Base-by-base conservation (phyloP, 106 monocot species). In the Allium fistulosum region DNA sequence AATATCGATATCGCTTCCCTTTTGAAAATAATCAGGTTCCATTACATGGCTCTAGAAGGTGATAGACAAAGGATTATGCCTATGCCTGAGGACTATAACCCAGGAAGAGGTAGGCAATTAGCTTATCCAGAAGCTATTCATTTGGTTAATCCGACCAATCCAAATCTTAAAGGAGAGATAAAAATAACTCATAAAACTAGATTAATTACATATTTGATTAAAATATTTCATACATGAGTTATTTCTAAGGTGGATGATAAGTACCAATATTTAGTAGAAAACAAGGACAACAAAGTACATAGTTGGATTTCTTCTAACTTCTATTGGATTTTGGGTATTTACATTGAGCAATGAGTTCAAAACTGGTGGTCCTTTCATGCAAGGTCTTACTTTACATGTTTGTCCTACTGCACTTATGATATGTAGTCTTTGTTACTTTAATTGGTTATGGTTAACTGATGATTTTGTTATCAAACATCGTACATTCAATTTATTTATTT, bases 301-400 rank as follows among this genome's bases (percentile, higher is more conserved):
- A 86, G 94, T 46, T 94, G 94, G 94, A 87, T 94, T 27, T 77
- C 74, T 53, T 70, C 26, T 10, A 73, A 94, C 77, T 18, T 71
- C 85, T 1, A 79, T 77, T 22, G 94, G 94, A 7, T 89, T 94
- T 62, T 94, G 89, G 89, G 72, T 80, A 51, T 88, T 97, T 53
- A 92, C 96, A 18, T 88, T 92, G 0, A 97, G 96, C 58, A 77
- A 92, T 56, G 92, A 97, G 67, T 97, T 97, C 76, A 75, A 88
- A 49, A 84, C 84, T 6, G 96, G 88, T 22, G 96, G 96, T 9
- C 94, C 94, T 7, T 2, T 78, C 2, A 90, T 84, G 76, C 94
- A 90, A 45, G 71, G 82, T 65, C 82, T 94, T 15, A 90, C 90
- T 65, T 94, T 89, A 56, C 94, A 94, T 70, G 80, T 80, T 15